These are phyloP conservation scores for Psilocybe cubensis DNA, from an alignment of 768 basidiomycete genomes.

Conservation along the genomic window DNA sequence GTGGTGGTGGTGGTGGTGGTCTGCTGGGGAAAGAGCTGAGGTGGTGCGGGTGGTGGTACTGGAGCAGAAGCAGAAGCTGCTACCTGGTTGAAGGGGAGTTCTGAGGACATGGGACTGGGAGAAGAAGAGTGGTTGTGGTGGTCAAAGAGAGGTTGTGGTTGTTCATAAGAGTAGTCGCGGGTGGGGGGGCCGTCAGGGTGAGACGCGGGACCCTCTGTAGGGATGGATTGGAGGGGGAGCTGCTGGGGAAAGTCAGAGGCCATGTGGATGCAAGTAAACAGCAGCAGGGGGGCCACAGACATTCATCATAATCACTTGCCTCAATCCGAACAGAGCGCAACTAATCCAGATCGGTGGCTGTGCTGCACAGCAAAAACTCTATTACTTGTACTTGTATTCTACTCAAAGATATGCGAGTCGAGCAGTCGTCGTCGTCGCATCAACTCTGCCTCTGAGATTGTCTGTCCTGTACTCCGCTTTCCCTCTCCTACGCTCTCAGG, in stretches of 20 bases:
- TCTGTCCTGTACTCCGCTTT: conserved; percentile 52
- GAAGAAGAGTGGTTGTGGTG: conserved; percentile 34
- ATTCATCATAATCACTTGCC: conserved; percentile 18
- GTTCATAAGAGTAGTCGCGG: conserved; percentile 44
- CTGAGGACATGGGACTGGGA: conserved; percentile 23
- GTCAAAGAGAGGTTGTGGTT: conserved; percentile 42
- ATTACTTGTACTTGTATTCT: conserved; percentile 23
- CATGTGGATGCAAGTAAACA: conserved; percentile 35
- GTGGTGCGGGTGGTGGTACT: conserved; percentile 48
- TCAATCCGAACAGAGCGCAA: conserved; percentile 16
- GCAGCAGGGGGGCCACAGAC: not conserved
- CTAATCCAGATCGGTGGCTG: conserved; percentile 34
- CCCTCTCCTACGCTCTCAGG: conserved; percentile 3
- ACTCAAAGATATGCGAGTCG: conserved; percentile 69
- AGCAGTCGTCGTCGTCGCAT: conserved; percentile 79
- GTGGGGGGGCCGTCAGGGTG: conserved; percentile 44
- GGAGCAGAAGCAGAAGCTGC: no score
- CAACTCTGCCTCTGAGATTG: conserved; percentile 77
- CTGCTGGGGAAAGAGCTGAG: conserved; percentile 56
- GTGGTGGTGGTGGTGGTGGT: conserved; percentile 27
- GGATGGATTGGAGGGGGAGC: conserved; percentile 42
- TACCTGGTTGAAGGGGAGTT: conserved; percentile 45
- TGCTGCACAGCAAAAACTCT: conserved; percentile 33
- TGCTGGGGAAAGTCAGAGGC: conserved; percentile 36
- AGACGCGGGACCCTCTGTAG: conserved; percentile 44